Base-by-base conservation (phyloP, 257 asterid genomes). In the Anisodus acutangulus region DNA sequence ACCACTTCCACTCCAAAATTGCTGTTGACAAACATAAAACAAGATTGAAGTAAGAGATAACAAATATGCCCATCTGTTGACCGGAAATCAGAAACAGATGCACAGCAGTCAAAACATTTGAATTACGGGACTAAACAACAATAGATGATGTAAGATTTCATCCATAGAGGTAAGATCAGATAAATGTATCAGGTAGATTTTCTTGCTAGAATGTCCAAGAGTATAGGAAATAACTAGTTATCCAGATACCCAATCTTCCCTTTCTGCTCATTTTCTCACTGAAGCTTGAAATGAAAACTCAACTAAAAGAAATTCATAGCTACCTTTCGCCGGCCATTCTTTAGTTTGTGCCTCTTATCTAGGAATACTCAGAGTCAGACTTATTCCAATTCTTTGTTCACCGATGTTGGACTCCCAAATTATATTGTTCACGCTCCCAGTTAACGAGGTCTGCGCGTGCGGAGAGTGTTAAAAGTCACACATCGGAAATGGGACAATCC, bases 21-120 rank as follows among this genome's bases (percentile, higher is more conserved):
- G 92, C 98, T 94, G 98, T 74, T 84, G 78, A 85, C 64, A 88
- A 89, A 87, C 85, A 90, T 37, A 88, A 86, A 86, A 89, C 89
- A 91, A 84, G 35, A 82, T 78, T 83, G 92, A 88, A 76, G 83
- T 86, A 82, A 92, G 87, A 87, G 85, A 80, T 58, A 87, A 79
- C 84, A 84, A 49, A 89, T 70, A 88, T 67, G 79, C 58, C 87
- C 88, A 43, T 84, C 86, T 88, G 79, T 59, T 37, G 83, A 85
- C 83, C 70, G 22, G 84, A 71, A 81, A 64, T 53, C 19, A 55
- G 68, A 64, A 78, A 58, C 82, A 76, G 31, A 84, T 47, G 60
- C 87, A 84, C 35, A 41, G 57, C 71, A 1, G 60, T 78, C 26
- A 78, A 53, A 78, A 17, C 81, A 53, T 51, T 7, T 76, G 47